Conservation (phyloP, 495 filamentous ascomycete species). For the Tetracladium marchalianum region DNA sequence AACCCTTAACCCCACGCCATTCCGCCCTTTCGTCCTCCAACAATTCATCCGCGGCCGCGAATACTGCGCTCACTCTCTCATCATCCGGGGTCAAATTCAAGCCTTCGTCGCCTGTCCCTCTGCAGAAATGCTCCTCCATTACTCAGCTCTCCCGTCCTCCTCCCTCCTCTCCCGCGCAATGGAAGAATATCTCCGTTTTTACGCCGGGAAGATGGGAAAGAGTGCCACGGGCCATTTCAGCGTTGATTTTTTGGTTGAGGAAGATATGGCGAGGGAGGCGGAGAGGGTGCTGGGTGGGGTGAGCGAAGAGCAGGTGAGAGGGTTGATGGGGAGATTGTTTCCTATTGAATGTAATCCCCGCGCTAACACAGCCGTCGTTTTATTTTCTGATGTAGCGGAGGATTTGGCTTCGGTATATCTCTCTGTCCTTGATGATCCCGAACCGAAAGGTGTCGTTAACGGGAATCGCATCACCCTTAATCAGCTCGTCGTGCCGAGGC, state of each 20-base stretch:
- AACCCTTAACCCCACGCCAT: slow-evolving; percentile 41
- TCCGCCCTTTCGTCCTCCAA: slow-evolving; percentile 57
- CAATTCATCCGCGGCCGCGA: slow-evolving; percentile 53
- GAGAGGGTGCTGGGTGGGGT: slow-evolving; percentile 2
- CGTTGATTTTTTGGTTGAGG: slow-evolving; percentile 53
- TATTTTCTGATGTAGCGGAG: slow-evolving; percentile 29
- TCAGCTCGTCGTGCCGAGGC: slow-evolving; percentile 19
- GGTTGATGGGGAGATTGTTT: slow-evolving; percentile 27
- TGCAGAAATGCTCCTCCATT: slow-evolving; percentile 49
- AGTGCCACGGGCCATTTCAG: slow-evolving; percentile 59
- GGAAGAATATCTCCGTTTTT: slow-evolving; percentile 47
- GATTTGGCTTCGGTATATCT: slow-evolving; percentile 32
- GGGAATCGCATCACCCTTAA: slow-evolving; percentile 4
- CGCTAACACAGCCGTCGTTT: slow-evolving; percentile 46
- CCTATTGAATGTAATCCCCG: slow-evolving; percentile 58
- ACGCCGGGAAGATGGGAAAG: slow-evolving; percentile 31
- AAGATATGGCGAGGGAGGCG: neutral
- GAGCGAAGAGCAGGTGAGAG: slow-evolving; percentile 12
- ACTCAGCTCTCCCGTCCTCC: slow-evolving; percentile 42
- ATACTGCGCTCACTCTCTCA: slow-evolving; percentile 59
- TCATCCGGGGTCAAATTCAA: slow-evolving; percentile 48
- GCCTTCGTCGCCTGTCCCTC: slow-evolving; percentile 55
- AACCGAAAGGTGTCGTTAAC: slow-evolving; percentile 12
- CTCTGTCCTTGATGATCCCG: slow-evolving; percentile 18
- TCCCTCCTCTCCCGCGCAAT: slow-evolving; percentile 46